Percentiles rank a stretch among this genome's conserved stretches.
Evolutionary conservation across 2,329 filamentous ascomycete species (phyloP).

Genomic region (Colletotrichum navitas): DNA sequence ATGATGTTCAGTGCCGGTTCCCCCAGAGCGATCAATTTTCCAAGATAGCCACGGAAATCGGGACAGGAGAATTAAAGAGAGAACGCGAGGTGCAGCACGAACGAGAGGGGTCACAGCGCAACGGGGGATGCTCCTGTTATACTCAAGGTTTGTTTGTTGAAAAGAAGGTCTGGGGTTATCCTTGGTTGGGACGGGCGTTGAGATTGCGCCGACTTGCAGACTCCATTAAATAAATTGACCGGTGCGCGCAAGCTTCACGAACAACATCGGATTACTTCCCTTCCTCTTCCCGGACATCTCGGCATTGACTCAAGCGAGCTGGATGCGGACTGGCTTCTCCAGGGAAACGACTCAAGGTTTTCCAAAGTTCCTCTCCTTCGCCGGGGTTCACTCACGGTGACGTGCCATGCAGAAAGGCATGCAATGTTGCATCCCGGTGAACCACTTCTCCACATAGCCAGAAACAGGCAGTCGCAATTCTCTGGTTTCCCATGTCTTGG

Average conservation of each 20-base stretch:
- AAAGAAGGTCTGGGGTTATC: constrained; percentile 22
- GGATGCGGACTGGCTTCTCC: constrained; percentile 8
- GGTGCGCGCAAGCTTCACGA: constrained; percentile 18
- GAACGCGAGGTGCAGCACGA: constrained; percentile 22
- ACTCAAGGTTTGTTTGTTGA: constrained; percentile 6
- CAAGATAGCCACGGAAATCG: neutral
- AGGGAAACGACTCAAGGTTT: constrained; percentile 23
- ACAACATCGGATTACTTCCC: constrained; percentile 28
- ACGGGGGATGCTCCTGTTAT: constrained; percentile 29
- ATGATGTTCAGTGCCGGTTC: neutral
- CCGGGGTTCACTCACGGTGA: constrained; percentile 10
- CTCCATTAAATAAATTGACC: neutral
- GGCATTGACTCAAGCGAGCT: constrained; percentile 35
- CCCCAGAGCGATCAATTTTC: neutral
- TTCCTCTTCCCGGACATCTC: constrained; percentile 28
- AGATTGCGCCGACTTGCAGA: constrained; percentile 27
- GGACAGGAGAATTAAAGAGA: neutral
- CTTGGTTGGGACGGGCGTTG: constrained; percentile 35
- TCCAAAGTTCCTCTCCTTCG: constrained; percentile 14
- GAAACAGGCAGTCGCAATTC: constrained; percentile 14
- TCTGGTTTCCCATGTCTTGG: constrained; percentile 38
- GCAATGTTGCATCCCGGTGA: constrained; percentile 34
- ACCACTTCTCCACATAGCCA: constrained; percentile 25
- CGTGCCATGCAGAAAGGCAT: constrained; percentile 24
- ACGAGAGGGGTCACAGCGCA: constrained; percentile 36